Base-by-base conservation (phyloP, 1,139 yeast genomes). In the Suzukiozyma palmioleophila region DNA sequence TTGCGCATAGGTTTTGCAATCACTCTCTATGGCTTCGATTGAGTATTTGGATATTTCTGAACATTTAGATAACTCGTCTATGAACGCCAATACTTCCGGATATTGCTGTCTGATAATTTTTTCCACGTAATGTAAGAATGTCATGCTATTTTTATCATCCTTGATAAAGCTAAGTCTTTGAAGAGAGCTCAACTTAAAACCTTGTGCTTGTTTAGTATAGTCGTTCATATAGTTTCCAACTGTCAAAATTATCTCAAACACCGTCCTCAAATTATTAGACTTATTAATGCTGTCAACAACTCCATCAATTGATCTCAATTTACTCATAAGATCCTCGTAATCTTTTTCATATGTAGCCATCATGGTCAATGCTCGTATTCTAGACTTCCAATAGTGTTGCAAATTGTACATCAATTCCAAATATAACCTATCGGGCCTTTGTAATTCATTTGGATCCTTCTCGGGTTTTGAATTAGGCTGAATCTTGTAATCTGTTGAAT, bases 161-260 rank as follows among this genome's bases (percentile, higher is more conserved):
- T 85, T 85, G 69, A 84, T 79, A 51, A 84, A 84, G 33, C 84
- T 78, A 46, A 85, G 69, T 54, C 94, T 66, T 56, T 82, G 94
- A 43, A 85, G 71, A 1, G 94, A 83, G 41, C 80, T 75, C 51
- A 84, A 71, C 52, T 81, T 84, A 65, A 85, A 85, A 39, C 95
- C 95, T 48, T 76, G 81, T 0, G 94, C 92, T 57, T 84, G 90
- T 49, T 84, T 84, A 1, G 87, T 73, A 7, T 81, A 69, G 52
- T 84, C 90, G 54, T 85, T 85, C 94, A 85, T 84, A 53, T 78
- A 85, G 54, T 85, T 85, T 62, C 95, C 95, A 38, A 85, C 88
- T 2, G 90, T 81, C 50, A 84, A 73, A 52, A 85, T 85, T 39
- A 85, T 81, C 50, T 84, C 87, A 59, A 85, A 83, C 2, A 84